A percentile compares a stretch with the other conserved stretches of the same genome.
phyloP scores from a whole-genome alignment of 140 eudicot species.

The Ambrosia hybrid region DNA sequence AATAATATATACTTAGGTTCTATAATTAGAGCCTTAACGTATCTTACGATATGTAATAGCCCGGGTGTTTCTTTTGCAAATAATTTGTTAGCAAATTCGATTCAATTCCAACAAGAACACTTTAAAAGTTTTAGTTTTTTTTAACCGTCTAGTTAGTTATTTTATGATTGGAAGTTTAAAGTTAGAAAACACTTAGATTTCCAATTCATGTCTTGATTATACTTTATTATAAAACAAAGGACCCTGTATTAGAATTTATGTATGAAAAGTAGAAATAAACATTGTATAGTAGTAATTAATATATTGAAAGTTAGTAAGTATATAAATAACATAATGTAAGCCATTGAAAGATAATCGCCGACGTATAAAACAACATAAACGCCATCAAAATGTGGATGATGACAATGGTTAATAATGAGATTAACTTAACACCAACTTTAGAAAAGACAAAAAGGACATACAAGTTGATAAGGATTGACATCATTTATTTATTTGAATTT shows the following conservation, averaged over 20 bases:
- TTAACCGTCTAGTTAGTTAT: no score
- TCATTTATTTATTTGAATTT: neutral
- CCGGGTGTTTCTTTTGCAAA: no score
- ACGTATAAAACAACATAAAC: neutral
- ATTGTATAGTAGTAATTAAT: neutral
- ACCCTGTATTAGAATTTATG: neutral
- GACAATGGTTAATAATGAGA: neutral
- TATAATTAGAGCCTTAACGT: no score
- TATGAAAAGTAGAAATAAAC: neutral
- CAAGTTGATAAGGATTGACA: conserved; percentile 15
- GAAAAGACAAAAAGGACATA: conserved; percentile 16
- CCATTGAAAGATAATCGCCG: neutral
- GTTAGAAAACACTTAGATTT: no score
- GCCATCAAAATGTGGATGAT: conserved; percentile 1
- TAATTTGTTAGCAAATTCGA: no score
- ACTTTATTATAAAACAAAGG: neutral
- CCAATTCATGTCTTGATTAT: no score
- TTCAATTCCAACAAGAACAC: no score
- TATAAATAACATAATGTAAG: neutral
- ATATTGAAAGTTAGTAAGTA: neutral
- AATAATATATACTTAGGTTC: no score
- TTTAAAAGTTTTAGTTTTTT: no score
- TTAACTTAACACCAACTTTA: conserved; percentile 2
- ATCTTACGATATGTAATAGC: no score
- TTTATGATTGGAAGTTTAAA: no score